A percentile compares a stretch with the other conserved stretches of the same genome.
Conservation (phyloP, 768 basidiomycete genomes). For the Coprinellus micaceus region DNA sequence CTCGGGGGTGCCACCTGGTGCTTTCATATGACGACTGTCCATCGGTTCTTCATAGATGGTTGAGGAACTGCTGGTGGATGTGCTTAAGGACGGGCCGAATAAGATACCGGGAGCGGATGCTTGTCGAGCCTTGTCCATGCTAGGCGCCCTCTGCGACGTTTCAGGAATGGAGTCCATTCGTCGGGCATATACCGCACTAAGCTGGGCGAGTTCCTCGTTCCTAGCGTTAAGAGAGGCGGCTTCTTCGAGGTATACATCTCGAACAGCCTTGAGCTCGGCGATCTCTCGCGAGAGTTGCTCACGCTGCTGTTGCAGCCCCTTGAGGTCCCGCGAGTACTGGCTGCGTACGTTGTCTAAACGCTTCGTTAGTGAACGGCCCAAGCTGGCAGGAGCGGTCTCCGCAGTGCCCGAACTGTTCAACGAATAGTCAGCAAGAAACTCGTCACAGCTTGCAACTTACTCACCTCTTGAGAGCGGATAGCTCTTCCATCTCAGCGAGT, state of each 20-base stretch:
- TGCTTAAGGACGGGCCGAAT: conserved; percentile 36
- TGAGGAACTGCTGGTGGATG: conserved; percentile 44
- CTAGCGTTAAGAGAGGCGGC: conserved; percentile 85
- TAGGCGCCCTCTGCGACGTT: conserved; percentile 24
- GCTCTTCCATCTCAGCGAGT: conserved; percentile 90
- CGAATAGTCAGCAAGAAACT: conserved; percentile 3
- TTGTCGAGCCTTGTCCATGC: conserved; percentile 12
- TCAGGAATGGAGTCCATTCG: conserved; percentile 62
- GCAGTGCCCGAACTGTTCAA: conserved; percentile 25
- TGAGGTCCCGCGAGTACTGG: conserved; percentile 84
- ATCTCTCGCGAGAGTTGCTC: conserved; percentile 80
- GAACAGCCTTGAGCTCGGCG: conserved; percentile 77
- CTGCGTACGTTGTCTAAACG: conserved; percentile 84
- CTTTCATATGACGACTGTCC: conserved; percentile 36
- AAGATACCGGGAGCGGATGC: conserved; percentile 12
- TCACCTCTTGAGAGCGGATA: conserved; percentile 72
- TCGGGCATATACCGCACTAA: conserved; percentile 77
- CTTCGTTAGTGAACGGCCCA: conserved; percentile 72
- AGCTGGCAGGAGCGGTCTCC: conserved; percentile 40
- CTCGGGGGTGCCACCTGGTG: conserved; percentile 44
- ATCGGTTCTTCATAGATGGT: conserved; percentile 46
- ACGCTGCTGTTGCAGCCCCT: conserved; percentile 78
- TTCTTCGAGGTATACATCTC: conserved; percentile 88
- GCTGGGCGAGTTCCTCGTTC: conserved; percentile 89
- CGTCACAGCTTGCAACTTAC: conserved; percentile 16